These are phyloP conservation scores for Ogataea trehaloabstinens DNA, from an alignment of 805 yeast species.

Conservation along the genomic window DNA sequence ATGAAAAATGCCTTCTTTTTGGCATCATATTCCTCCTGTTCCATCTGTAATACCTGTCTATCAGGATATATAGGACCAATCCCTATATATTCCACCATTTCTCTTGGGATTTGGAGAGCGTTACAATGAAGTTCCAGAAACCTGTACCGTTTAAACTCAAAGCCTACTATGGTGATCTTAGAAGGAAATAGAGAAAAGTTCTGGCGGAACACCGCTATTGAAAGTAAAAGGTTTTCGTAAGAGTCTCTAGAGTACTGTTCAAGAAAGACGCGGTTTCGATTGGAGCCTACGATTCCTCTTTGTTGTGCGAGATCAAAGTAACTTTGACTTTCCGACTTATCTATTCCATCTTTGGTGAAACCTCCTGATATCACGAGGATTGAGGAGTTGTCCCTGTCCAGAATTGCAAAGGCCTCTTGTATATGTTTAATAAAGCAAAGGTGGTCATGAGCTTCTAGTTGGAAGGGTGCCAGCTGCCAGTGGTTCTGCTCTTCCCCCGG, in stretches of 20 bases:
- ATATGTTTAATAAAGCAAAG: constrained; percentile 64
- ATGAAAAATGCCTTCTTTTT: constrained; percentile 40
- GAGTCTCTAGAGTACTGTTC: constrained; percentile 82
- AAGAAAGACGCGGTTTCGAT: constrained; percentile 34
- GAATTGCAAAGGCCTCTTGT: constrained; percentile 37
- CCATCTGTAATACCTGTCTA: constrained; percentile 3
- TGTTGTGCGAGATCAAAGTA: constrained; percentile 46
- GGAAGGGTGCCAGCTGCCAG: constrained; percentile 71
- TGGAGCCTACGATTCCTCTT: constrained; percentile 25
- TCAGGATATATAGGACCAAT: constrained; percentile 51
- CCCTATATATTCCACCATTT: constrained; percentile 49
- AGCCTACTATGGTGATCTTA: constrained; percentile 60
- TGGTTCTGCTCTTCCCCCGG: constrained; percentile 49
- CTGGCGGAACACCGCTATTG: constrained; percentile 53
- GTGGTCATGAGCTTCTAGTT: constrained; percentile 68
- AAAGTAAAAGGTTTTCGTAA: constrained; percentile 69
- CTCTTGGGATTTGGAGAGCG: constrained; percentile 44
- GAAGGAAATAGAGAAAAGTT: constrained; percentile 46
- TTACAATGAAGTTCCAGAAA: constrained; percentile 54
- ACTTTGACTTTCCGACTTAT: constrained; percentile 54
- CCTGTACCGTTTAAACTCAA: constrained; percentile 66
- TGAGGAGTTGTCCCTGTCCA: constrained; percentile 26
- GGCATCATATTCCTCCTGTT: constrained; percentile 12
- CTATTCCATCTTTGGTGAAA: constrained; percentile 57
- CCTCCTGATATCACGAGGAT: constrained; percentile 51